A percentile compares a stretch with the other conserved stretches of the same genome.
Evolutionary conservation across 192 early-diverging fungal genomes (phyloP).

Genomic region (Mortierella hygrophila): DNA sequence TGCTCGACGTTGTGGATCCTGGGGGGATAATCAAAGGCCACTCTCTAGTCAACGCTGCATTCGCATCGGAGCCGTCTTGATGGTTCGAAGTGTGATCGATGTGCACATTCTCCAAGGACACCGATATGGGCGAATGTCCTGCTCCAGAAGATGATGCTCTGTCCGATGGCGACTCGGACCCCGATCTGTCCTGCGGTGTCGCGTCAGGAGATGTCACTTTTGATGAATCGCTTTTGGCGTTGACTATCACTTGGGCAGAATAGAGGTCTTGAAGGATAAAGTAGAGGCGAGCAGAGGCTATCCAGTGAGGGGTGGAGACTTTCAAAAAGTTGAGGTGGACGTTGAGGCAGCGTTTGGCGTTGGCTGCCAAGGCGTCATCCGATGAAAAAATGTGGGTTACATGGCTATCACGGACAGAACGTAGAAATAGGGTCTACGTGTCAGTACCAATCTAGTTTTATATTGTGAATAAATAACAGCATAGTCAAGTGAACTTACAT

Average conservation of each 20-base stretch:
- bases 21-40: not conserved
- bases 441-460: not conserved
- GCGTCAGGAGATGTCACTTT: not conserved
- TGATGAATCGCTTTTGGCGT: not conserved
- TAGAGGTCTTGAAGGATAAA: slow-evolving; percentile 9
- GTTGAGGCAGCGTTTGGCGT: not conserved
- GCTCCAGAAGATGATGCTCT: not conserved
- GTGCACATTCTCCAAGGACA: not conserved
- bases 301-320: not conserved
- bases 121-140: not conserved
- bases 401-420: not conserved
- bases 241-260: not conserved
- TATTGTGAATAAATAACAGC: not conserved
- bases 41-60: not conserved
- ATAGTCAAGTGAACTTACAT: slow-evolving; percentile 1
- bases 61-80: not conserved
- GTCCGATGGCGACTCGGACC: not conserved
- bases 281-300: slow-evolving; percentile 2
- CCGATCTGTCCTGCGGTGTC: not conserved
- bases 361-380: not conserved
- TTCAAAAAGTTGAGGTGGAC: slow-evolving; percentile 4
- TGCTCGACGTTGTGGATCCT: not conserved
- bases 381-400: not conserved
- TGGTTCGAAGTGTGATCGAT: not conserved
- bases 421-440: not conserved